Base-by-base conservation (phyloP, 371 early-diverging fungal species). In the Nematocida parisii region DNA sequence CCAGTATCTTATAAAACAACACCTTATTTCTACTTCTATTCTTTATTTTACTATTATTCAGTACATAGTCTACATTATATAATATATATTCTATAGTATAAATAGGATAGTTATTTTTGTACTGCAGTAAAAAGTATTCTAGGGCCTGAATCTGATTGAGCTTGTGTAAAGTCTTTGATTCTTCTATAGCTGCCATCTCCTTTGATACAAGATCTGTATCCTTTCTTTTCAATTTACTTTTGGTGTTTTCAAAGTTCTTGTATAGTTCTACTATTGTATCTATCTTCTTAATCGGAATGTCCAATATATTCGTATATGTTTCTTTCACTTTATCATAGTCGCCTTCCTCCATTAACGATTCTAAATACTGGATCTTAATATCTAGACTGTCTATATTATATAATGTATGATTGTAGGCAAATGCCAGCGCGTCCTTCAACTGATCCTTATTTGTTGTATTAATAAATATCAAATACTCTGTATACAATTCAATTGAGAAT, bases 311-410 rank as follows among this genome's bases (percentile, higher is more conserved):
- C n/a, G 50, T 58, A 55, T 82, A 85, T 7, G 70, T 62, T 55
- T 74, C 72, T 47, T 82, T 74, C 24, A 85, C 83, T 50, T 44
- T 73, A 33, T 85, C 86, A 39, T 45, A 47, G 52, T 82, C 80
- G 44, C 72, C 71, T 24, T 75, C 62, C 20, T 84, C 54, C 39
- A 68, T 77, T 20, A 86, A 27, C 20, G 58, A 62, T 50, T 83
- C 81, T 46, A 75, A 60, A 15, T 84, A 75, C 61, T 70, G 54
- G 18, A 73, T 81, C 54, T 83, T 83, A 13, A 73, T 57, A 27
- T 73, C 84, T 42, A 52, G 22, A 40, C 73, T 72, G 57, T 81
- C 61, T 22, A 74, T 80, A 50, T 67, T 62, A 40, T 80, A 62
- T 50, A 72, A 47, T 57, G 84, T 83, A 22, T 75, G 80, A 5